Evolutionary conservation across 1,284 basidiomycete genomes (phyloP), one percentile per base, ranked within the genome.

Genomic region (Paramarasmius palmivorus): DNA sequence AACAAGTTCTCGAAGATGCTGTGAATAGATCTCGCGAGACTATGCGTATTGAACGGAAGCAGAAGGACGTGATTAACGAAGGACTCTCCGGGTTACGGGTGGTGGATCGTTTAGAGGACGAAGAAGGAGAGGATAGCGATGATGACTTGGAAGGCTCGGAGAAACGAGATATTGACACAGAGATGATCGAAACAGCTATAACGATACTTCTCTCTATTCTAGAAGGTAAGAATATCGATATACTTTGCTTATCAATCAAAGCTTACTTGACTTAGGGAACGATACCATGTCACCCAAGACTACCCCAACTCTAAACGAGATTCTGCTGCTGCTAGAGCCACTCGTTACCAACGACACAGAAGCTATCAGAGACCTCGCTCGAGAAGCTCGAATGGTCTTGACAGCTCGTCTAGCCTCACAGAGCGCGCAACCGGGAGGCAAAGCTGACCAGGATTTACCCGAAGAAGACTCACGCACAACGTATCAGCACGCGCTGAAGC

Each of bases 401-500:
- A 88, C 88, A 2, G 90, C 90, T 6, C 84, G 90, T 14, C 71
- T 88, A 51, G 84, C 87, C 2, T 81, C 82, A 3, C 83, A 83
- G n/a, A 42, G 38, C 29, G 64, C 70, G 2, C 49, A 63, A 62
- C 53, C 56, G 59, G 5, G 53, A 57, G 7, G 63, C 56, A 26
- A 63, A 64, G 25, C 70, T 62, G 40, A 57, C 57, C 29, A 66
- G 66, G 54, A 68, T 68, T 38, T 20, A 12, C 17, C 19, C 22
- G 73, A 74, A 17, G 74, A 78, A 54, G 72, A 70, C 50, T 70
- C 78, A 2, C 79, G 83, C 50, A 82, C 84, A 51, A 83, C 77
- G 5, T 98, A 98, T 67, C 92, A 93, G 63, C 90, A 92, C 59
- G 93, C 95, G 1, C 74, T 98, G 12, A 89, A 86, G 60, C 81